phyloP scores from a whole-genome alignment of 2,329 filamentous ascomycete species.

The Diaporthe vaccinii region DNA sequence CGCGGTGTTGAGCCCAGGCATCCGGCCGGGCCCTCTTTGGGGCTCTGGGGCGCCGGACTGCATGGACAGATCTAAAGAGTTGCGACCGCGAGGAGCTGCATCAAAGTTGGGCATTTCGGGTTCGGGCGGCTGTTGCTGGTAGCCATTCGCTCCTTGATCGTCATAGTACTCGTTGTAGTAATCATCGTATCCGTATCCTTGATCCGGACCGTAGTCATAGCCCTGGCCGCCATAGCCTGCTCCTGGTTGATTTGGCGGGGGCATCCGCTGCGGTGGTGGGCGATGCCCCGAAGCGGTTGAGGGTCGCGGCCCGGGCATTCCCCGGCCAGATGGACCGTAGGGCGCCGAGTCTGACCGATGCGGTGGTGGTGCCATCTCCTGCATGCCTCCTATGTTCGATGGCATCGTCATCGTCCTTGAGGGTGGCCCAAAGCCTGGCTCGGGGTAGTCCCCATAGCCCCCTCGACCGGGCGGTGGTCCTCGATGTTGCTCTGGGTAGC shows the following conservation, averaged over 20 bases:
- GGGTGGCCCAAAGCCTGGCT: slow-evolving; percentile 64
- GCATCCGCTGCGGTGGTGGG: slow-evolving; percentile 66
- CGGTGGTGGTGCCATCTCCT: slow-evolving; percentile 50
- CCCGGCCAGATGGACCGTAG: slow-evolving; percentile 60
- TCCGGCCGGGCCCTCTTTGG: slow-evolving; percentile 65
- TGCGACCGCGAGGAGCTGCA: slow-evolving; percentile 52
- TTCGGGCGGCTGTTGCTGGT: slow-evolving; percentile 47
- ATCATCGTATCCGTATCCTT: slow-evolving; percentile 59
- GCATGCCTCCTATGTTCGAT: slow-evolving; percentile 56
- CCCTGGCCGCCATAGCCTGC: slow-evolving; percentile 45
- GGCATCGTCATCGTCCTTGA: slow-evolving; percentile 75
- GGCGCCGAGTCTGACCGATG: slow-evolving; percentile 60
- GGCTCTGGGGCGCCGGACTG: slow-evolving; percentile 55
- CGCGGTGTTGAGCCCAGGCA: slow-evolving; percentile 68
- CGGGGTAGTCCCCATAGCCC: slow-evolving; percentile 54
- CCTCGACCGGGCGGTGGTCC: slow-evolving; percentile 49
- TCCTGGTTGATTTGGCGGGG: slow-evolving; percentile 58
- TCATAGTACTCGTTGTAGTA: slow-evolving; percentile 70
- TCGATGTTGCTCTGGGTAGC: slow-evolving; percentile 54
- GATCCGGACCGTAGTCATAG: slow-evolving; percentile 47
- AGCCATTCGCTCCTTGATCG: slow-evolving; percentile 46
- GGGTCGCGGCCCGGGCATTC: slow-evolving; percentile 62
- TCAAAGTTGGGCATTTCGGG: slow-evolving; percentile 60
- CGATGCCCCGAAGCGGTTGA: slow-evolving; percentile 68
- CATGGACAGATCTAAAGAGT: slow-evolving; percentile 64